A percentile compares a stretch with the other conserved stretches of the same genome.
Evolutionary conservation across 768 basidiomycete genomes (phyloP).

Genomic region (Tricholoma furcatifolium): DNA sequence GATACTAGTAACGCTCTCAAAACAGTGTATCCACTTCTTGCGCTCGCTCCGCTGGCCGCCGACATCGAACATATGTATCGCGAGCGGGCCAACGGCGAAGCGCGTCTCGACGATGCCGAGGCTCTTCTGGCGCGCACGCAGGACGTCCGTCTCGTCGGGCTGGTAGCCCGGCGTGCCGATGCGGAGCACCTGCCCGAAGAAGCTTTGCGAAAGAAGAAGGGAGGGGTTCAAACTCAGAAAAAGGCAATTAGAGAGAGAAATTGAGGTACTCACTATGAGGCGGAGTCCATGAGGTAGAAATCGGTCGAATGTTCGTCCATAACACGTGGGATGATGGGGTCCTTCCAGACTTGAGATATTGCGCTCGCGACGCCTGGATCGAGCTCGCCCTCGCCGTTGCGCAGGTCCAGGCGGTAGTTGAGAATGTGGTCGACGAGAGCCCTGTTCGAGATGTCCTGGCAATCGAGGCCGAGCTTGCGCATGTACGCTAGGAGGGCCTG

Average conservation of each 20-base stretch:
- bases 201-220: slow-evolving; percentile 42
- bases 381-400: slow-evolving; percentile 27
- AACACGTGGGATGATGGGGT: slow-evolving; percentile 56
- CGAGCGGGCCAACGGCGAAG: slow-evolving; percentile 67
- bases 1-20: slow-evolving; percentile 40
- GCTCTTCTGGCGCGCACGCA: slow-evolving; percentile 86
- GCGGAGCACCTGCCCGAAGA: slow-evolving; percentile 82
- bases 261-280: slow-evolving; percentile 31
- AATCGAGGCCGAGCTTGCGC: slow-evolving; percentile 75
- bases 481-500: slow-evolving; percentile 77
- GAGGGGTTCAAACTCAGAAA: slow-evolving; percentile 1
- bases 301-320: slow-evolving; percentile 63
- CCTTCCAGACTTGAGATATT: slow-evolving; percentile 68
- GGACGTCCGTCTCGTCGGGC: slow-evolving; percentile 83
- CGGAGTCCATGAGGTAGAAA: slow-evolving; percentile 97
- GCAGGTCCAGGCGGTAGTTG: slow-evolving; percentile 49
- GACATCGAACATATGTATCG: slow-evolving; percentile 77
- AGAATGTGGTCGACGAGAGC: slow-evolving; percentile 61
- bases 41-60: slow-evolving; percentile 79
- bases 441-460: slow-evolving; percentile 58
- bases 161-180: slow-evolving; percentile 82
- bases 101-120: slow-evolving; percentile 90
- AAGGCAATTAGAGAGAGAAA: not conserved
- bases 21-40: slow-evolving; percentile 78
- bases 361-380: slow-evolving; percentile 67